Percentiles rank a stretch among this genome's conserved stretches.
Evolutionary conservation across 2,329 filamentous ascomycete species (phyloP).

Genomic region (Teratosphaeria zuluensis): DNA sequence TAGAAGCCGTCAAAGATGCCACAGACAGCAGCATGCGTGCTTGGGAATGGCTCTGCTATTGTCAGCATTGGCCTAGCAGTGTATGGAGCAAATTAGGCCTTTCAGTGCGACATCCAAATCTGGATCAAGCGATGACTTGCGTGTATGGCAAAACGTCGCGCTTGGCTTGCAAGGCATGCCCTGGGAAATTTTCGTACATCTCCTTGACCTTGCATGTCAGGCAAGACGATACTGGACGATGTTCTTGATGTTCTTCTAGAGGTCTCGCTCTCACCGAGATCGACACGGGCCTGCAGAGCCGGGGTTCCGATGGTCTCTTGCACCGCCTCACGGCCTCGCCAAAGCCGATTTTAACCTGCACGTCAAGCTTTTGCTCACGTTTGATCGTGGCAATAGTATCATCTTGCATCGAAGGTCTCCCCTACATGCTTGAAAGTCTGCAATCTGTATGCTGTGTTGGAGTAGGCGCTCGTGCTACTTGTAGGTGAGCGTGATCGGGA

Average conservation of each 20-base stretch:
- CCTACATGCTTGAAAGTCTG: neutral
- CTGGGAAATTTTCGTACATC: neutral
- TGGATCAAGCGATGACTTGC: neutral
- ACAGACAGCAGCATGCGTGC: too few species aligned
- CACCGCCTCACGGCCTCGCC: neutral
- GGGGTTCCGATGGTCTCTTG: neutral
- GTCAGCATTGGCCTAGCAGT: neutral
- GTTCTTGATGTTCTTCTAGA: neutral
- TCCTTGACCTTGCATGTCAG: neutral
- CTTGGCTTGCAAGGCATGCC: too few species aligned
- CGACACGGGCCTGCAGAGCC: neutral
- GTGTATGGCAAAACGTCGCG: neutral
- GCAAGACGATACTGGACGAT: too few species aligned
- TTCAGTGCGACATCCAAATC: neutral
- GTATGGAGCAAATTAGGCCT: neutral
- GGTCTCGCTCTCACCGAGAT: neutral
- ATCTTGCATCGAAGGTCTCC: neutral
- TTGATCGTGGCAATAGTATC: neutral
- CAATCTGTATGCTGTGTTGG: neutral
- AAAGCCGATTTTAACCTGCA: neutral
- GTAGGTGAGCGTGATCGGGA: constrained; percentile 1
- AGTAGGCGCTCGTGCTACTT: constrained; percentile 13
- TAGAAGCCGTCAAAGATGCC: too few species aligned
- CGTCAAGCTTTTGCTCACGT: neutral
- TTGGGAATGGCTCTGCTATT: too few species aligned